phyloP scores from a whole-genome alignment of 2,329 filamentous ascomycete species.

The Pestalotiopsis sp. region DNA sequence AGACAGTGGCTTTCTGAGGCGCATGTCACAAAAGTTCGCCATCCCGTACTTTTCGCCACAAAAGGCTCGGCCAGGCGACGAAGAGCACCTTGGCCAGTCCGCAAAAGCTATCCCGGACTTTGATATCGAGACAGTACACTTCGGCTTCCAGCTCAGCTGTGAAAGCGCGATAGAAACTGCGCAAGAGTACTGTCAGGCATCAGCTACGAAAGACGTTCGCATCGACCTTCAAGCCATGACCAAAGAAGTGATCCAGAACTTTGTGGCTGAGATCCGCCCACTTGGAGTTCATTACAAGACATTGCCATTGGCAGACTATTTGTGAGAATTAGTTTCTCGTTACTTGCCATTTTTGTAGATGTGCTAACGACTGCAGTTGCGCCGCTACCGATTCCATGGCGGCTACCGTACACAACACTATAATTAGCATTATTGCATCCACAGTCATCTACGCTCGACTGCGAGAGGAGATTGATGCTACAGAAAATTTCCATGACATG shows the following conservation, averaged over 20 bases:
- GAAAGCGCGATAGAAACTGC: neutral
- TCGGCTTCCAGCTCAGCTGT: neutral
- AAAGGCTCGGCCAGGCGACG: neutral
- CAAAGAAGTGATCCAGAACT: neutral
- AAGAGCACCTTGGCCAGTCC: neutral
- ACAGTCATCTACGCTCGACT: constrained; percentile 15
- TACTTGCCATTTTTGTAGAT: neutral
- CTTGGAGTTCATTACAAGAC: neutral
- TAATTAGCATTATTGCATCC: constrained; percentile 16
- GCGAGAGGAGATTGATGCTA: constrained; percentile 16
- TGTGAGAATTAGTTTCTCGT: too few relatives aligned
- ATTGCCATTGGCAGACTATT: too few relatives aligned
- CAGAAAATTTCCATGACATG: constrained; percentile 20
- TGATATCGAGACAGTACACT: neutral
- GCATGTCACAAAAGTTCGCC: neutral
- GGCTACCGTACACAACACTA: constrained; percentile 4
- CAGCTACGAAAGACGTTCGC: neutral
- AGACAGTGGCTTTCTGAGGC: neutral
- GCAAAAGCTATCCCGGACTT: neutral
- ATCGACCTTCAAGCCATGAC: neutral
- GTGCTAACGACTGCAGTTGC: constrained; percentile 13
- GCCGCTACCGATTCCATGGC: constrained; percentile 16
- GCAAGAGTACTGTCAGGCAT: neutral
- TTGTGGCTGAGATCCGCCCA: neutral
- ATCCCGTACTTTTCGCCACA: neutral